Percentiles rank a stretch among this genome's conserved stretches.
Evolutionary conservation across 2,329 filamentous ascomycete species (phyloP).

Genomic region (Didymella exigua): DNA sequence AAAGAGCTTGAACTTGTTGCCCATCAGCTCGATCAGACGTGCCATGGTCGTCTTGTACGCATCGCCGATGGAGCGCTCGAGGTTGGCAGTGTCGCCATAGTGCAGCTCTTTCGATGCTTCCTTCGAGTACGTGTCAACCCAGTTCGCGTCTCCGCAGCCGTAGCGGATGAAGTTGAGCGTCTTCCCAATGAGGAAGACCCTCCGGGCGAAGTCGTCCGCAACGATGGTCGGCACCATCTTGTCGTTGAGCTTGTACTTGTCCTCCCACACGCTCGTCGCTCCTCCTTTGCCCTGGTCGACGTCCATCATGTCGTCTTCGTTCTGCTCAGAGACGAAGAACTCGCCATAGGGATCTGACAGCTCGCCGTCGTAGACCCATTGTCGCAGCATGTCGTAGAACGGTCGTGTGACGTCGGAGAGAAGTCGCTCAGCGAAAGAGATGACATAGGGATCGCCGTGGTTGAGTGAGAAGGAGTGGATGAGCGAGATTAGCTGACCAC

Average conservation of each 20-base stretch:
- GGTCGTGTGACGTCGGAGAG: slow-evolving; percentile 86
- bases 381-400: slow-evolving; percentile 93
- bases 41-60: slow-evolving; percentile 99
- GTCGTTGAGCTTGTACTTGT: slow-evolving; percentile 87
- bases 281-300: slow-evolving; percentile 56
- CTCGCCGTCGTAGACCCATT: slow-evolving; percentile 99
- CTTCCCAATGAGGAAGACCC: slow-evolving; percentile 96
- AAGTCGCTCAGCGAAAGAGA: slow-evolving; percentile 87
- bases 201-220: slow-evolving; percentile 89
- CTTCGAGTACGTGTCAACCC: slow-evolving; percentile 96
- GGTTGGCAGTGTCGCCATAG: slow-evolving; percentile 89
- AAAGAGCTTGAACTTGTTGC: slow-evolving; percentile 91
- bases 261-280: slow-evolving; percentile 94
- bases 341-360: slow-evolving; percentile 94
- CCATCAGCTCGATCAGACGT: slow-evolving; percentile 90
- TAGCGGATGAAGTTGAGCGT: slow-evolving; percentile 98
- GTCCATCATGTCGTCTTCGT: slow-evolving; percentile 56
- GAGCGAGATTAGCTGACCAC: slow-evolving; percentile 89
- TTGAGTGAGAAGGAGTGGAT: slow-evolving; percentile 93
- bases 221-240: slow-evolving; percentile 93
- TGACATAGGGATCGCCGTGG: slow-evolving; percentile 93
- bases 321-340: slow-evolving; percentile 91
- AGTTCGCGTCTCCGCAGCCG: slow-evolving; percentile 88
- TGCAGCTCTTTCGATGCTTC: slow-evolving; percentile 87
- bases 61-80: slow-evolving; percentile 93